Percentiles rank a stretch among this genome's conserved stretches.
Evolutionary conservation across 495 filamentous ascomycete genomes (phyloP).

Genomic region (Hypoxylon intermedium): DNA sequence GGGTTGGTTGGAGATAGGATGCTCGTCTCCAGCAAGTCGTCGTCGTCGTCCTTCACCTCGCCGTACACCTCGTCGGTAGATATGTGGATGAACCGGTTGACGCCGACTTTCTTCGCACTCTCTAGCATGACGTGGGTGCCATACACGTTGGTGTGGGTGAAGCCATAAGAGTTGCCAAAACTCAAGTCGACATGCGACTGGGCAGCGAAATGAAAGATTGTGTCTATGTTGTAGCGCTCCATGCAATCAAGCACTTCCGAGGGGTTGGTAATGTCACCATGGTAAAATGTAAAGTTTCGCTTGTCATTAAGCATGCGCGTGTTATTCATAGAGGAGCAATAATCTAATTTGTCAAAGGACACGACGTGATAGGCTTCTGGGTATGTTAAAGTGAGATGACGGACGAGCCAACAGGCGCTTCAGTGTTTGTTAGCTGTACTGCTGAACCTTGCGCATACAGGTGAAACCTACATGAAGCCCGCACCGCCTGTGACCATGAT

Average conservation of each 20-base stretch:
- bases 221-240: slow-evolving; percentile 69
- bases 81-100: slow-evolving; percentile 73
- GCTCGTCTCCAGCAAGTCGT: slow-evolving; percentile 66
- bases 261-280: slow-evolving; percentile 71
- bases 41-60: slow-evolving; percentile 67
- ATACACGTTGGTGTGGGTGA: slow-evolving; percentile 74
- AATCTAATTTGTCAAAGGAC: slow-evolving; percentile 79
- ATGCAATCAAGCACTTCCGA: slow-evolving; percentile 66
- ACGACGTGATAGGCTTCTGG: slow-evolving; percentile 72
- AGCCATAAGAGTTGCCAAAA: slow-evolving; percentile 74
- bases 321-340: slow-evolving; percentile 75
- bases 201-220: slow-evolving; percentile 78
- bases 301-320: slow-evolving; percentile 63
- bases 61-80: slow-evolving; percentile 83
- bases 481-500: slow-evolving; percentile 77
- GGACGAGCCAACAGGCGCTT: slow-evolving; percentile 73
- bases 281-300: slow-evolving; percentile 76
- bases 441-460: slow-evolving; percentile 1
- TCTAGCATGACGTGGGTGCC: slow-evolving; percentile 78
- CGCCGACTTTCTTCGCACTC: slow-evolving; percentile 65
- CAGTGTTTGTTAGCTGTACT: slow-evolving; percentile 13
- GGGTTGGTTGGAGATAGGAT: slow-evolving; percentile 76
- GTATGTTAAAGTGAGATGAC: slow-evolving; percentile 72
- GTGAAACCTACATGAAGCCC: slow-evolving; percentile 68
- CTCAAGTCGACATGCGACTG: slow-evolving; percentile 76